Percentiles rank a stretch among this genome's conserved stretches.
phyloP scores from a whole-genome alignment of 192 early-diverging fungal genomes.

The Helicostylum pulchrum region DNA sequence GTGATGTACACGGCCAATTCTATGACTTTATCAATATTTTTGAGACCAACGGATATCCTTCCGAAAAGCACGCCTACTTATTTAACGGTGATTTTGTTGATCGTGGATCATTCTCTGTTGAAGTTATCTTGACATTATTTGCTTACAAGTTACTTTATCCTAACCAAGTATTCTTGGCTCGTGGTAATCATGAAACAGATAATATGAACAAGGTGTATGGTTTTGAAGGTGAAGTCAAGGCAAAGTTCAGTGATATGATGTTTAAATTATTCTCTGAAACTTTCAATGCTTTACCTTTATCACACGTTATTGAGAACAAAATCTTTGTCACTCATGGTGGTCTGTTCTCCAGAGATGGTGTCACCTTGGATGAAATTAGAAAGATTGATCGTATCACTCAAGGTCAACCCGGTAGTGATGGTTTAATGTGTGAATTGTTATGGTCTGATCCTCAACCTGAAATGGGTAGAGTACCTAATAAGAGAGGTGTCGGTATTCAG shows the following conservation, averaged over 20 bases:
- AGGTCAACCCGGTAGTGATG: conserved; percentile 59
- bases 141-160: conserved; percentile 92
- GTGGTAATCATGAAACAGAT: conserved; percentile 98
- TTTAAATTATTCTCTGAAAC: conserved; percentile 95
- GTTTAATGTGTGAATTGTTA: conserved; percentile 90
- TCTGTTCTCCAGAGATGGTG: conserved; percentile 85
- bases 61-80: conserved; percentile 77
- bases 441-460: conserved; percentile 95
- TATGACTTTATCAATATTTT: conserved; percentile 98
- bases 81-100: conserved; percentile 99
- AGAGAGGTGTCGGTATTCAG: conserved; percentile 92
- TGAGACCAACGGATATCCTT: conserved; percentile 87
- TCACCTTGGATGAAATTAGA: conserved; percentile 88
- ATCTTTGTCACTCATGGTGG: conserved; percentile 98
- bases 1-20: conserved; percentile 98
- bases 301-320: conserved; percentile 86
- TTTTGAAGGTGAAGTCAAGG: conserved; percentile 96
- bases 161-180: conserved; percentile 74
- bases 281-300: conserved; percentile 91
- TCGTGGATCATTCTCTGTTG: conserved; percentile 96
- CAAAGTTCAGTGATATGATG: conserved; percentile 89
- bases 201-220: conserved; percentile 99
- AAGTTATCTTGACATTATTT: conserved; percentile 89
- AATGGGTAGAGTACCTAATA: conserved; percentile 81
- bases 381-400: conserved; percentile 84